phyloP scores from a whole-genome alignment of 306 rosid genomes.

The Lathyrus tuberosus region DNA sequence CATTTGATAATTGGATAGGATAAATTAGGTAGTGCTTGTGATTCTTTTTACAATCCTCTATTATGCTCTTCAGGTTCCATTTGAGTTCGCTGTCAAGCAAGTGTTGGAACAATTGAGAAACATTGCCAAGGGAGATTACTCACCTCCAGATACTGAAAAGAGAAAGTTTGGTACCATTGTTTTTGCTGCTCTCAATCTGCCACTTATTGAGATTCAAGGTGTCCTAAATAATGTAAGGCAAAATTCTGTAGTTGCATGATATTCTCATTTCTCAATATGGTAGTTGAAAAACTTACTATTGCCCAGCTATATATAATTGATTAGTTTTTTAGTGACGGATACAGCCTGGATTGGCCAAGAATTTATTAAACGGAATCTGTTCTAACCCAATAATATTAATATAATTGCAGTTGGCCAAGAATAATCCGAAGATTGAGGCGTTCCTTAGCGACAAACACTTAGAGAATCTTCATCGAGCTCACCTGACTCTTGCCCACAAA shows the following conservation, averaged over 20 bases:
- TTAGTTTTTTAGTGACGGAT: background rate
- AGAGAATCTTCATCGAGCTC: slow-evolving; percentile 58
- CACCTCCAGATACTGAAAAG: slow-evolving; percentile 68
- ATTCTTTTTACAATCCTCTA: slow-evolving; percentile 24
- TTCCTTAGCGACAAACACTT: slow-evolving; percentile 56
- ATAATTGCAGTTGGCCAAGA: slow-evolving; percentile 62
- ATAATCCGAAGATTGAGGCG: slow-evolving; percentile 53
- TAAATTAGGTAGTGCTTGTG: slow-evolving; percentile 17
- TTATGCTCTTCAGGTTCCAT: slow-evolving; percentile 69
- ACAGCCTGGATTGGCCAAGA: background rate
- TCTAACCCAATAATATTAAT: background rate
- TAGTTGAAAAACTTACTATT: slow-evolving; percentile 19
- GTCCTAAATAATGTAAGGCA: slow-evolving; percentile 65
- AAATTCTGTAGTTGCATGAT: slow-evolving; percentile 27
- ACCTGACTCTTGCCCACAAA: slow-evolving; percentile 96
- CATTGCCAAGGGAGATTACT: slow-evolving; percentile 74
- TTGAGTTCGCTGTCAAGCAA: slow-evolving; percentile 68
- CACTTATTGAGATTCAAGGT: slow-evolving; percentile 56
- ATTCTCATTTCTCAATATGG: slow-evolving; percentile 18
- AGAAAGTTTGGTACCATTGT: slow-evolving; percentile 73
- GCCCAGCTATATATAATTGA: slow-evolving; percentile 3
- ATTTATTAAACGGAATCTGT: slow-evolving; percentile 34
- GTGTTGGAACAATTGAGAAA: slow-evolving; percentile 75
- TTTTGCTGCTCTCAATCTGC: slow-evolving; percentile 82
- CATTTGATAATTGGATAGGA: background rate